phyloP scores from a whole-genome alignment of 2,329 filamentous ascomycete species.

The Aspergillus jensenii region DNA sequence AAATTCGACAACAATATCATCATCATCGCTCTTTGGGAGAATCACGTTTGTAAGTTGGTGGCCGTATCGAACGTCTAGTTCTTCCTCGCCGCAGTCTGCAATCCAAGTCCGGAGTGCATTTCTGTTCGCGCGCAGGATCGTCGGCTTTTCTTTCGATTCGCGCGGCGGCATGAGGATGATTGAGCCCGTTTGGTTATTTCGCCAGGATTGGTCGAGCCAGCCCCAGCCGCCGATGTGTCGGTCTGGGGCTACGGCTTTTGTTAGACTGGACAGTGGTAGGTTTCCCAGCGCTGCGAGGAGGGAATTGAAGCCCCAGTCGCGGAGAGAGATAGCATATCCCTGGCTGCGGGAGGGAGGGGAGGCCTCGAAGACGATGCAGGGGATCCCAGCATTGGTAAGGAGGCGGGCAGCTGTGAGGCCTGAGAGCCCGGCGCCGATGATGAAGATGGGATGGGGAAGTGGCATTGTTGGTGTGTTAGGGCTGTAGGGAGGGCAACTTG shows the following conservation, averaged over 20 bases:
- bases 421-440: conserved; percentile 11
- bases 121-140: conserved; percentile 8
- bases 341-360: conserved; percentile 7
- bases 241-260: conserved; percentile 9
- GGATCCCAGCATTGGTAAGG: conserved; percentile 10
- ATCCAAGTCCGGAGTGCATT: conserved; percentile 15
- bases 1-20: not conserved
- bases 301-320: conserved; percentile 8
- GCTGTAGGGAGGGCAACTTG: not conserved
- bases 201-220: conserved; percentile 13
- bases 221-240: conserved; percentile 11
- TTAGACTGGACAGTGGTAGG: conserved; percentile 4
- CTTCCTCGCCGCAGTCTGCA: conserved; percentile 9
- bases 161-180: conserved; percentile 2
- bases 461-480: not conserved
- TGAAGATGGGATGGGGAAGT: not conserved
- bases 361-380: conserved; percentile 12
- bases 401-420: conserved; percentile 9
- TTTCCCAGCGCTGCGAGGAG: conserved; percentile 6
- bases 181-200: conserved; percentile 11
- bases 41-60: not conserved
- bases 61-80: conserved; percentile 10
- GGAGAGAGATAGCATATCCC: conserved; percentile 14
- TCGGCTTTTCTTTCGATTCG: conserved; percentile 1
- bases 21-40: no score